A percentile compares a stretch with the other conserved stretches of the same genome.
phyloP scores from a whole-genome alignment of 805 yeast species.

The Starmera dryadoides region DNA sequence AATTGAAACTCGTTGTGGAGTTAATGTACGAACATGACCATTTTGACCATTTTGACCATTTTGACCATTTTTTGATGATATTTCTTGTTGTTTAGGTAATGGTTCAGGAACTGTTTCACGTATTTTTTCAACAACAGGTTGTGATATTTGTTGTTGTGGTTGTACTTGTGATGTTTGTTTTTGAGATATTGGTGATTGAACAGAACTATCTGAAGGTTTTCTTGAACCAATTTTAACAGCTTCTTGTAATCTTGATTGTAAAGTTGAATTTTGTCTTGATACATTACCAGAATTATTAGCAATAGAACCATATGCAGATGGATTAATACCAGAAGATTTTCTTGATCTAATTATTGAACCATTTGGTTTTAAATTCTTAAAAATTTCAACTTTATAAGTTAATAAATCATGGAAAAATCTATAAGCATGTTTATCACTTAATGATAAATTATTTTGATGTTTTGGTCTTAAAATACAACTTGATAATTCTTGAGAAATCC shows the following conservation, averaged over 20 bases:
- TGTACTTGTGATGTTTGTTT: background rate
- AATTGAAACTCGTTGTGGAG: no score
- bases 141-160: background rate
- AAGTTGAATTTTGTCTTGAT: constrained; percentile 15
- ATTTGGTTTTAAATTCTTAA: constrained; percentile 46
- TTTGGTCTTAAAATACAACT: constrained; percentile 51
- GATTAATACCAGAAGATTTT: background rate
- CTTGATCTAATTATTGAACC: background rate
- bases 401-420: constrained; percentile 58
- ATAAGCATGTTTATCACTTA: constrained; percentile 52
- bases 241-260: constrained; percentile 16
- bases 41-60: no score
- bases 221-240: constrained; percentile 15
- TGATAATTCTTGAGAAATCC: constrained; percentile 63
- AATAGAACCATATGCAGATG: no score
- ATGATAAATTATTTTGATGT: constrained; percentile 34
- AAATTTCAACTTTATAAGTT: constrained; percentile 51
- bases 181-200: background rate
- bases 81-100: no score
- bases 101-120: no score
- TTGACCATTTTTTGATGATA: no score
- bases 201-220: background rate
- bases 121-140: background rate
- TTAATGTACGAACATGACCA: no score
- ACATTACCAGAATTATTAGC: background rate